These are phyloP conservation scores for Skeletonema costatum DNA, from an alignment of 108 stramenopile genomes.

Conservation along the genomic window DNA sequence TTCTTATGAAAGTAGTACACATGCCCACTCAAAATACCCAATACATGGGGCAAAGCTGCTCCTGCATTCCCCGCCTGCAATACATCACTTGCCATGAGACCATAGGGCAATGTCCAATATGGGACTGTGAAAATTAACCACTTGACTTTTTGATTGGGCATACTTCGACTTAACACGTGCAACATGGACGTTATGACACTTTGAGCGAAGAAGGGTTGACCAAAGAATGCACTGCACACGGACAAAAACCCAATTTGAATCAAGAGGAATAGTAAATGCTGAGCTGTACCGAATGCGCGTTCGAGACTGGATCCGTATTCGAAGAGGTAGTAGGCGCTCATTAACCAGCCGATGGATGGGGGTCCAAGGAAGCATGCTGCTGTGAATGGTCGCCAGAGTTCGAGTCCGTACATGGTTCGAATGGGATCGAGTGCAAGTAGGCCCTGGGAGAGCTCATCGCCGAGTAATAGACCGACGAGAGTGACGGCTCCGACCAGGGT, in stretches of 20 bases:
- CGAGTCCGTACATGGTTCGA: constrained; percentile 73
- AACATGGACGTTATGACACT: constrained; percentile 88
- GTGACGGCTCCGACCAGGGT: constrained; percentile 71
- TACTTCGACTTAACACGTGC: constrained; percentile 83
- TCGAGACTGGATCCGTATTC: constrained; percentile 86
- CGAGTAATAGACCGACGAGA: constrained; percentile 71
- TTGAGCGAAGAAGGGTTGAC: constrained; percentile 81
- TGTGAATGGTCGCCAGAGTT: constrained; percentile 86
- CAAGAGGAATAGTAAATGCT: constrained; percentile 75
- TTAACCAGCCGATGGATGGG: constrained; percentile 84
- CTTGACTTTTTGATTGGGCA: constrained; percentile 83
- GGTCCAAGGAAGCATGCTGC: constrained; percentile 87
- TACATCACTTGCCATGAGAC: constrained; percentile 81
- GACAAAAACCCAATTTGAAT: constrained; percentile 66
- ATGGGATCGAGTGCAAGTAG: constrained; percentile 83
- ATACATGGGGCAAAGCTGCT: constrained; percentile 82
- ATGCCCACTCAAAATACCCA: constrained; percentile 89
- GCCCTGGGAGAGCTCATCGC: constrained; percentile 84
- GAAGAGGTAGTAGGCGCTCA: constrained; percentile 86
- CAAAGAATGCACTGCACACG: constrained; percentile 62
- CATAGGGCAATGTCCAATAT: constrained; percentile 89
- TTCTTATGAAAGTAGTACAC: constrained; percentile 84
- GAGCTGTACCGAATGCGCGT: constrained; percentile 81
- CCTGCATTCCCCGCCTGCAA: constrained; percentile 73
- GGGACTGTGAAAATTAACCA: constrained; percentile 90